A percentile compares a stretch with the other conserved stretches of the same genome.
These are phyloP conservation scores for Rutstroemia sp. DNA, from an alignment of 2,329 filamentous ascomycete genomes.

Conservation along the genomic window DNA sequence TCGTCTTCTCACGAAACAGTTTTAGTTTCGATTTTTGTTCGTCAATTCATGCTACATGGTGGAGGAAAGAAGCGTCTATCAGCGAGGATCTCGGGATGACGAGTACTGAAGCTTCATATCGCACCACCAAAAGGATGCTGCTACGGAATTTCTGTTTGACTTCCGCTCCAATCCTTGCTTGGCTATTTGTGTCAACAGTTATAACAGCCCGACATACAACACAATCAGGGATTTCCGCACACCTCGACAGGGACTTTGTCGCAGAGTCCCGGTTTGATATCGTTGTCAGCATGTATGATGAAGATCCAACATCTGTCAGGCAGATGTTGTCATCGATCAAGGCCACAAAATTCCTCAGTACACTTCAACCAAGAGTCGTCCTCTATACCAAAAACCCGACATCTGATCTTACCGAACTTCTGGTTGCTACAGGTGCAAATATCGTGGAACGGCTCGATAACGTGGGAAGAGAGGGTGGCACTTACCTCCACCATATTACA, in stretches of 20 bases:
- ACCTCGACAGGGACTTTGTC: neutral
- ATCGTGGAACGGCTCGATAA: slow-evolving; percentile 30
- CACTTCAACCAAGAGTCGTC: slow-evolving; percentile 16
- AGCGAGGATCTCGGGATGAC: neutral
- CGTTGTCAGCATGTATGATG: slow-evolving; percentile 23
- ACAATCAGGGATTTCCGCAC: neutral
- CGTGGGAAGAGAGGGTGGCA: slow-evolving; percentile 38
- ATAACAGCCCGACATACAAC: neutral
- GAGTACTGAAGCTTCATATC: neutral
- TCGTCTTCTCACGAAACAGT: neutral
- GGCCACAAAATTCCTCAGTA: slow-evolving; percentile 14
- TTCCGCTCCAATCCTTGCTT: neutral
- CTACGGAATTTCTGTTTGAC: neutral
- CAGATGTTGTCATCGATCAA: slow-evolving; percentile 16
- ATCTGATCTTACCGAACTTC: slow-evolving; percentile 13
- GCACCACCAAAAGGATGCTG: neutral
- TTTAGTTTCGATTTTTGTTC: neutral
- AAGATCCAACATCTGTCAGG: slow-evolving; percentile 17
- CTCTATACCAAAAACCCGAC: slow-evolving; percentile 23
- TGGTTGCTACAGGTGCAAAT: slow-evolving; percentile 16
- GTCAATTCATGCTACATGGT: neutral
- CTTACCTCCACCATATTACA: slow-evolving; percentile 40
- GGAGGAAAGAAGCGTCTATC: neutral
- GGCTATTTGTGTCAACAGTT: neutral
- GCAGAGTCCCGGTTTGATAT: slow-evolving; percentile 20